Evolutionary conservation across 1,284 basidiomycete genomes (phyloP).

Genomic region (Microstroma glucosiphilum): DNA sequence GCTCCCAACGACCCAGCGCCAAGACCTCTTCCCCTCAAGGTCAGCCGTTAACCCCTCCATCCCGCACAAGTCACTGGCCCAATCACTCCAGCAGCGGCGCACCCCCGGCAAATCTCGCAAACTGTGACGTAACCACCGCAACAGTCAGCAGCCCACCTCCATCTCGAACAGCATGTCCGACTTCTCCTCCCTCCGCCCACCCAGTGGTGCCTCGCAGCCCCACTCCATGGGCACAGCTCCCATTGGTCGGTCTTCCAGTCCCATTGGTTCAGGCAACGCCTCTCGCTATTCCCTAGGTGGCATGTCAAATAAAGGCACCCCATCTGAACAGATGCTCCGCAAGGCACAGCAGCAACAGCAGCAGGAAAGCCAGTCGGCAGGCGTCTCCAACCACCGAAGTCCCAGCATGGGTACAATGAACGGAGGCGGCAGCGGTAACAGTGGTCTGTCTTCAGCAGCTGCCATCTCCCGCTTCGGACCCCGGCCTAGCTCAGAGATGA

Average conservation of each 20-base stretch:
- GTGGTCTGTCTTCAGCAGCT: slow-evolving; percentile 18
- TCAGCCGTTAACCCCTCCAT: too few species aligned
- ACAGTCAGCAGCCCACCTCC: too few species aligned
- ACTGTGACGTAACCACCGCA: too few species aligned
- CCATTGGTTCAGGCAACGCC: slow-evolving; percentile 5
- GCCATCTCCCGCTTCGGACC: slow-evolving; percentile 23
- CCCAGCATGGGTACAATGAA: slow-evolving; percentile 27
- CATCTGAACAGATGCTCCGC: slow-evolving; percentile 39
- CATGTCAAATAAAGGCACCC: slow-evolving; percentile 12
- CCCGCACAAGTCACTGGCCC: too few species aligned
- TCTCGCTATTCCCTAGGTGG: slow-evolving; percentile 11
- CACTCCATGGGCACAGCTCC: slow-evolving; percentile 5
- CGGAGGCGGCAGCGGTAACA: slow-evolving; percentile 12
- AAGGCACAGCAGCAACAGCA: slow-evolving; percentile 32
- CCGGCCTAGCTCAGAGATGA: slow-evolving; percentile 50
- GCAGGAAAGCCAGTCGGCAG: slow-evolving; percentile 17
- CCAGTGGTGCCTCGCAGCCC: not conserved
- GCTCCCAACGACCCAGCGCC: too few species aligned
- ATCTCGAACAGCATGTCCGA: slow-evolving; percentile 3
- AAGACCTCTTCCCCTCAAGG: too few species aligned
- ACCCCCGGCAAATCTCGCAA: too few species aligned
- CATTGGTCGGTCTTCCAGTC: slow-evolving; percentile 5
- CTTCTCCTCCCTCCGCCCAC: slow-evolving; percentile 6
- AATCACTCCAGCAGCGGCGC: too few species aligned
- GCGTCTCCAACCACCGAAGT: slow-evolving; percentile 24